Conservation (phyloP, 2,329 filamentous ascomycete genomes). For the Proliferodiscus dingleyae region DNA sequence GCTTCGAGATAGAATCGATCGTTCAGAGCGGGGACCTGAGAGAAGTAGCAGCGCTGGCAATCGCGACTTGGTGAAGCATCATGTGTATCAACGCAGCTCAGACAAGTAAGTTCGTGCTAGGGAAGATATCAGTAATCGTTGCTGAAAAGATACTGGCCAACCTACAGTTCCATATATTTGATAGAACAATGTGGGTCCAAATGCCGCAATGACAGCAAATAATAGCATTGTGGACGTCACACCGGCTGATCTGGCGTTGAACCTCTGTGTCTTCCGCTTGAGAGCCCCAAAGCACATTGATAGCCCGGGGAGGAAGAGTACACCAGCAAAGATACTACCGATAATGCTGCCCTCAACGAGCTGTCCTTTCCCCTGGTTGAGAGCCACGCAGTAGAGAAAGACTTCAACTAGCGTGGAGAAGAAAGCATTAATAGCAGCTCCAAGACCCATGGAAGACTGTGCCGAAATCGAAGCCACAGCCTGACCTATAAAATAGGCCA, state of each 20-base stretch:
- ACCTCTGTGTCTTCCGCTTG: conserved; percentile 95
- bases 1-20: conserved; percentile 88
- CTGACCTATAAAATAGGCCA: conserved; percentile 98
- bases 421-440: conserved; percentile 95
- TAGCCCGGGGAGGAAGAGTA: conserved; percentile 86
- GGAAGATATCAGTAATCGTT: conserved; percentile 32
- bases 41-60: conserved; percentile 91
- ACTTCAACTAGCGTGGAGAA: conserved; percentile 98
- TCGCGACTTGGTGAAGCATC: conserved; percentile 50
- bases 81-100: conserved; percentile 50
- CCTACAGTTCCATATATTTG: conserved; percentile 90
- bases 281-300: conserved; percentile 99
- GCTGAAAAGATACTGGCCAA: conserved; percentile 14
- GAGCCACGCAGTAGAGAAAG: conserved; percentile 91
- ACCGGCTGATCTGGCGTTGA: conserved; percentile 93
- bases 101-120: conserved; percentile 86
- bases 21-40: conserved; percentile 75
- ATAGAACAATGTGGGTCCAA: conserved; percentile 94
- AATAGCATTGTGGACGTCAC: conserved; percentile 97
- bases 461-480: conserved; percentile 97
- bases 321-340: conserved; percentile 94
- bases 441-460: conserved; percentile 96
- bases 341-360: conserved; percentile 96
- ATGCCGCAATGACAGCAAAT: conserved; percentile 92
- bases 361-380: conserved; percentile 85